A percentile compares a stretch with the other conserved stretches of the same genome.
These are phyloP conservation scores for Ascochyta clinopodiicola DNA, from an alignment of 2,329 filamentous ascomycete genomes.

Conservation along the genomic window DNA sequence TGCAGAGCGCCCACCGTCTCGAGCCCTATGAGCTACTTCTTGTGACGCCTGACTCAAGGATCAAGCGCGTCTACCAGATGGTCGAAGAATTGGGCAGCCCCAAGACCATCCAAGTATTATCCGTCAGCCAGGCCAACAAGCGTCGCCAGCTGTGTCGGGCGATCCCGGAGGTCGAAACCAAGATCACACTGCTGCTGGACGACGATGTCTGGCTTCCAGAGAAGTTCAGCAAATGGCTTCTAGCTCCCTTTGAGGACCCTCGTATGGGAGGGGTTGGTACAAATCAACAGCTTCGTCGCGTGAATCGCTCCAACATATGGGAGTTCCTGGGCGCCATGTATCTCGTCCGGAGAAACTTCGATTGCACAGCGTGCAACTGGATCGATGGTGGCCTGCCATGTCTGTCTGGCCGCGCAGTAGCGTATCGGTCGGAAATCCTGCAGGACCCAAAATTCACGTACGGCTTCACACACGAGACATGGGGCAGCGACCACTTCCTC, in stretches of 20 bases:
- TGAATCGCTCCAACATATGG: slow-evolving; percentile 70
- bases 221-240: slow-evolving; percentile 86
- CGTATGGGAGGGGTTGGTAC: slow-evolving; percentile 90
- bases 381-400: slow-evolving; percentile 96
- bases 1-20: slow-evolving; percentile 77
- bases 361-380: slow-evolving; percentile 93
- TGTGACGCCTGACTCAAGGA: slow-evolving; percentile 84
- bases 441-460: slow-evolving; percentile 84
- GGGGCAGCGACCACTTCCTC: slow-evolving; percentile 74
- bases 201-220: slow-evolving; percentile 94
- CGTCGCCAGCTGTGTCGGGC: slow-evolving; percentile 91
- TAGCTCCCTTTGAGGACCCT: slow-evolving; percentile 87
- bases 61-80: slow-evolving; percentile 71
- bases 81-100: slow-evolving; percentile 49
- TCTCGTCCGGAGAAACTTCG: slow-evolving; percentile 92
- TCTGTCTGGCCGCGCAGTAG: slow-evolving; percentile 92
- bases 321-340: slow-evolving; percentile 93
- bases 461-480: slow-evolving; percentile 87
- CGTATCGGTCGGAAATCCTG: slow-evolving; percentile 87
- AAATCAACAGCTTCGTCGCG: slow-evolving; percentile 82
- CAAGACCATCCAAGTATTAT: slow-evolving; percentile 74
- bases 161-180: slow-evolving; percentile 81
- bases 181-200: slow-evolving; percentile 90
- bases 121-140: slow-evolving; percentile 89
- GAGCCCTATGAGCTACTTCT: slow-evolving; percentile 77